These are phyloP conservation scores for Sphagnurus paluster DNA, from an alignment of 1,284 basidiomycete species.

Conservation along the genomic window DNA sequence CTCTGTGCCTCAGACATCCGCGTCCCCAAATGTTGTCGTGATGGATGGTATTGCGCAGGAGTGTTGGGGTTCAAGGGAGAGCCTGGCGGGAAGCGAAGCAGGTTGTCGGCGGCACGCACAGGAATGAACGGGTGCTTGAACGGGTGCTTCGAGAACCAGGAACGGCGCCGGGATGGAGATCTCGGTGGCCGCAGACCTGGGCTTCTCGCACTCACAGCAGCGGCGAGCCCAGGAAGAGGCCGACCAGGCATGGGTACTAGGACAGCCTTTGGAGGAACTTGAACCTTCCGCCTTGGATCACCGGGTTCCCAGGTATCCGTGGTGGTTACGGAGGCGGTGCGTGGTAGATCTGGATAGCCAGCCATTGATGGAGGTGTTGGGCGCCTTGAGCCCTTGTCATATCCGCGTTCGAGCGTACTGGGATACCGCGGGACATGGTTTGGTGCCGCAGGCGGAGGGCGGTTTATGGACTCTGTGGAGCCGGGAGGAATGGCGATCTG, in stretches of 20 bases:
- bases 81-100: slow-evolving; percentile 23
- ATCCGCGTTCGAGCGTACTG: slow-evolving; percentile 33
- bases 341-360: slow-evolving; percentile 15
- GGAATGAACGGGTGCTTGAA: slow-evolving; percentile 38
- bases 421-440: slow-evolving; percentile 32
- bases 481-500: slow-evolving; percentile 14
- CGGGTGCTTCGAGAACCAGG: slow-evolving; percentile 28
- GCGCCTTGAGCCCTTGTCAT: slow-evolving; percentile 15
- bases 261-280: slow-evolving; percentile 31
- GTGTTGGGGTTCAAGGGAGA: slow-evolving; percentile 17
- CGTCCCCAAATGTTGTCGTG: slow-evolving; percentile 22
- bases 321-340: slow-evolving; percentile 12
- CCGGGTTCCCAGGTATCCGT: slow-evolving; percentile 2
- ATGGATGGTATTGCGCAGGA: slow-evolving; percentile 21
- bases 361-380: slow-evolving; percentile 16
- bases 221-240: slow-evolving; percentile 26
- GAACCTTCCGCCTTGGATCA: slow-evolving; percentile 23
- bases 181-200: slow-evolving; percentile 24
- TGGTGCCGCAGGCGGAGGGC: slow-evolving; percentile 26
- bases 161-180: slow-evolving; percentile 30
- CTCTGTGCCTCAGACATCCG: slow-evolving; percentile 17
- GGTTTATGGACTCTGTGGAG: slow-evolving; percentile 25
- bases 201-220: slow-evolving; percentile 13
- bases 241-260: slow-evolving; percentile 27
- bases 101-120: slow-evolving; percentile 17